phyloP scores from a whole-genome alignment of 495 filamentous ascomycete species.

The Halenospora varia region DNA sequence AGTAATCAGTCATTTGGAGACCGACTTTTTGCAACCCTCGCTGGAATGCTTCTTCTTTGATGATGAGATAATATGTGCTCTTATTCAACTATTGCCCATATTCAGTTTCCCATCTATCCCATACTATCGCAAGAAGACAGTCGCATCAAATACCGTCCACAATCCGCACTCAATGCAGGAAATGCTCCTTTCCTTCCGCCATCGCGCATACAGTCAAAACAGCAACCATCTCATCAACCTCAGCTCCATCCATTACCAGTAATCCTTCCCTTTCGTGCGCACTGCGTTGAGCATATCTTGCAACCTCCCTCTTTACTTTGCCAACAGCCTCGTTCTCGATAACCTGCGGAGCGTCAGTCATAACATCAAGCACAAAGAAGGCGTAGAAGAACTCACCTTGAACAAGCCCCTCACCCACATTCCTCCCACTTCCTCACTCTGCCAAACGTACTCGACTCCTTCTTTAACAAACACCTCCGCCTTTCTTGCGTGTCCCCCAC shows the following conservation, averaged over 20 bases:
- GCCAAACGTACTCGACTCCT: slow-evolving; percentile 7
- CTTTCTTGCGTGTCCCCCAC: too few species aligned
- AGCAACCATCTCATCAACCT: slow-evolving; percentile 8
- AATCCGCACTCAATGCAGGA: too few species aligned
- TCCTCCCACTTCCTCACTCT: neutral
- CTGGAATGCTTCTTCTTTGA: too few species aligned
- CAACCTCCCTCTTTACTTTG: slow-evolving; percentile 8
- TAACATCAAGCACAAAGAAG: neutral
- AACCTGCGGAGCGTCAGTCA: neutral
- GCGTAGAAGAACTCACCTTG: neutral
- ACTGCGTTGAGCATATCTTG: slow-evolving; percentile 7
- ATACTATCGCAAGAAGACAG: too few species aligned
- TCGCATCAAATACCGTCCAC: too few species aligned
- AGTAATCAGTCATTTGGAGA: too few species aligned
- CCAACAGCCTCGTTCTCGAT: neutral
- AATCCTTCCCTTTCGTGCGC: slow-evolving; percentile 1
- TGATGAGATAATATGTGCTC: too few species aligned
- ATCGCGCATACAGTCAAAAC: slow-evolving; percentile 10
- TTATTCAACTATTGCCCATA: too few species aligned
- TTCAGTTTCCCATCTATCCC: too few species aligned
- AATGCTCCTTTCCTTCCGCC: slow-evolving; percentile 5
- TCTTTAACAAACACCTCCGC: slow-evolving; percentile 2
- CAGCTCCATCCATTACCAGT: slow-evolving; percentile 4
- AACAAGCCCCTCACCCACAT: neutral
- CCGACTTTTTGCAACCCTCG: too few species aligned